Conservation (phyloP, 2,329 filamentous ascomycete species). For the Plenodomus lindquistii region DNA sequence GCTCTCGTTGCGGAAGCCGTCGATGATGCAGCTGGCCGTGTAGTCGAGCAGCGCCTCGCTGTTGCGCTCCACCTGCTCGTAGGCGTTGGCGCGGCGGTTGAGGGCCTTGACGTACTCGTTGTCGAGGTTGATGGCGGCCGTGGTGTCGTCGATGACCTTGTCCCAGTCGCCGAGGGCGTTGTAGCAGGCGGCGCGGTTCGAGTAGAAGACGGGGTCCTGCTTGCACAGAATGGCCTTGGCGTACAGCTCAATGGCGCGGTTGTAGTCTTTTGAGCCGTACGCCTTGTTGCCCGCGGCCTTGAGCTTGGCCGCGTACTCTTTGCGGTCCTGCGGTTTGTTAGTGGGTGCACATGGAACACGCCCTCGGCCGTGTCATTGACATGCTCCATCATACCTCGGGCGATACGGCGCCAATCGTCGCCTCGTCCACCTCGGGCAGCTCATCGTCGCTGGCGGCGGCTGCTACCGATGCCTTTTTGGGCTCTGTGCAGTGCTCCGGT, state of each 20-base stretch:
- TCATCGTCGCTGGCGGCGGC: slow-evolving; percentile 49
- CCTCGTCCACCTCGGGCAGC: slow-evolving; percentile 55
- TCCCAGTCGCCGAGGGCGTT: slow-evolving; percentile 93
- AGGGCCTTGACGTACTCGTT: slow-evolving; percentile 96
- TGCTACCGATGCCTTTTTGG: slow-evolving; percentile 40
- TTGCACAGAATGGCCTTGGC: slow-evolving; percentile 96
- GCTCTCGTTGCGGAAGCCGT: slow-evolving; percentile 89
- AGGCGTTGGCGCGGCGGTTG: slow-evolving; percentile 94
- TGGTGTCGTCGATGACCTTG: slow-evolving; percentile 95
- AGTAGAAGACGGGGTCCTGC: slow-evolving; percentile 97
- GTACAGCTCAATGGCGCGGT: slow-evolving; percentile 91
- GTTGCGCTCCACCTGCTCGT: slow-evolving; percentile 88
- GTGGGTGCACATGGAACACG: slow-evolving; percentile 1
- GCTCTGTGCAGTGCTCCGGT: slow-evolving; percentile 20
- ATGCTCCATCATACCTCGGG: slow-evolving; percentile 41
- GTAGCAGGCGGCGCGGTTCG: slow-evolving; percentile 96
- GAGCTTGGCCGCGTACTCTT: slow-evolving; percentile 84
- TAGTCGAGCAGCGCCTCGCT: slow-evolving; percentile 96
- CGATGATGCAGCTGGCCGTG: slow-evolving; percentile 98
- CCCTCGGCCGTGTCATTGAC: no score
- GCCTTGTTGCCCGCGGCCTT: slow-evolving; percentile 97
- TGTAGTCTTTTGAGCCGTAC: slow-evolving; percentile 92
- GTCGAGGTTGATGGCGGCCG: slow-evolving; percentile 89
- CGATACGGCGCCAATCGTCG: slow-evolving; percentile 48
- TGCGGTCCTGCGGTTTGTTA: slow-evolving; percentile 68